Evolutionary conservation across 805 yeast species (phyloP), one percentile per base, ranked within the genome.

Genomic region (Kodamaea fukazawae): DNA sequence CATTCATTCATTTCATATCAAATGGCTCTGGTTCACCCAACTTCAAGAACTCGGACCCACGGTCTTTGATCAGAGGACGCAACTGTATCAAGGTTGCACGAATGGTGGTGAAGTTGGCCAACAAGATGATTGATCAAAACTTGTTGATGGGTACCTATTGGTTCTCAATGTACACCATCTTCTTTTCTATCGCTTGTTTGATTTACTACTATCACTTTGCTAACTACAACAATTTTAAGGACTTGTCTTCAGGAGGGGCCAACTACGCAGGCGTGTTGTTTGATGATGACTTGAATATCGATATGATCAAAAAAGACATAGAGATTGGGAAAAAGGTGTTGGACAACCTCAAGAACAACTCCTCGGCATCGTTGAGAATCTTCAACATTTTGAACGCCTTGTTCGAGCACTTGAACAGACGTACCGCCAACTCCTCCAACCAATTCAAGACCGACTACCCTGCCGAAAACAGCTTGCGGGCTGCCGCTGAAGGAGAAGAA

Each of bases 151-250:
- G 96, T 1, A 85, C 93, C 2, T 90, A 89, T 55, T 88, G 96
- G 96, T 89, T 87, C 55, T 81, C 93, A 5, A 84, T 86, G 54
- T 89, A 89, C 58, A 86, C 96, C 0, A 83, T 89, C 4, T 89
- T 88, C 58, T 87, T 86, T 62, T 81, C 95, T 2, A 88, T 88
- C 44, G 95, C 96, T 1, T 85, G 95, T 54, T 68, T 88, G 50
- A 84, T 86, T 12, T 86, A 83, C 53, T 87, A 88, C 56, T 83
- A 78, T 41, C 91, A 86, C 58, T 68, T 64, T 56, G 73, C 72
- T 8, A 60, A 61, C 40, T 60, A 61, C 46, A 49, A 48, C 38
- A 61, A 60, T 38, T 20, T 32, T 12, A 15, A 32, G 20, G 47
- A 16, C 12, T 29, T 34, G 8, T 27, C 30, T 7, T 29, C 35